These are phyloP conservation scores for Exophiala dermatitidis DNA, from an alignment of 2,329 filamentous ascomycete species.

Conservation along the genomic window DNA sequence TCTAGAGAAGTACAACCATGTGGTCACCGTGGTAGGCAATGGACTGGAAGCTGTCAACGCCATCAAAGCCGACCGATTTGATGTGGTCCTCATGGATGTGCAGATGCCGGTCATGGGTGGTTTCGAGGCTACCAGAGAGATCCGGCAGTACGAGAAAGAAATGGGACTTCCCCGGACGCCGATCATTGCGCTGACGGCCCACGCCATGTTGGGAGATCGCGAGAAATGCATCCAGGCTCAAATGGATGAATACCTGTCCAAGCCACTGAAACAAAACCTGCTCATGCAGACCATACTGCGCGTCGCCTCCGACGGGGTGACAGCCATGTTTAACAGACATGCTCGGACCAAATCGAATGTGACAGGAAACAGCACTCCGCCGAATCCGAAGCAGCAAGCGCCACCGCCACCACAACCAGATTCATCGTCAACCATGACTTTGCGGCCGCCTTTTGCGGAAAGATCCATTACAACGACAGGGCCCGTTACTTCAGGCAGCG, in stretches of 20 bases:
- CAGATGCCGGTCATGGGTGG: conserved; percentile 99
- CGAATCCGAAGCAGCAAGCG: conserved; percentile 1
- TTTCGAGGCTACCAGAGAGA: conserved; percentile 94
- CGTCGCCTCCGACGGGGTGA: conserved; percentile 81
- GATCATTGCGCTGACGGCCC: conserved; percentile 92
- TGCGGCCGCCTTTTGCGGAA: conserved; percentile 50
- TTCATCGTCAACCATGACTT: background rate
- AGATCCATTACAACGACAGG: conserved; percentile 65
- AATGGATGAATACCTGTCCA: conserved; percentile 98
- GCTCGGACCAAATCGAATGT: conserved; percentile 39
- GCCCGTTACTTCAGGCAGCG: conserved; percentile 47
- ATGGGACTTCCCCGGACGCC: conserved; percentile 76
- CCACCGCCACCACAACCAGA: background rate
- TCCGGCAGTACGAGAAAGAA: conserved; percentile 85
- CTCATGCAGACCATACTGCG: conserved; percentile 97
- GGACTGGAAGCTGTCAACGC: conserved; percentile 91
- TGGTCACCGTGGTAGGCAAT: conserved; percentile 74
- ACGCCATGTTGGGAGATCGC: conserved; percentile 96
- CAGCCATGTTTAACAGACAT: conserved; percentile 63
- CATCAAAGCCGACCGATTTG: conserved; percentile 83
- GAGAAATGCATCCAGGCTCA: conserved; percentile 98
- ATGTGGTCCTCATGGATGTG: conserved; percentile 97
- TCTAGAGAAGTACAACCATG: conserved; percentile 80
- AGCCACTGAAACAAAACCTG: conserved; percentile 92
- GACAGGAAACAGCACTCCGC: conserved; percentile 14